Evolutionary conservation across 2,329 filamentous ascomycete species (phyloP), one percentile per base, ranked within the genome.

Genomic region (Fusarium sp.): DNA sequence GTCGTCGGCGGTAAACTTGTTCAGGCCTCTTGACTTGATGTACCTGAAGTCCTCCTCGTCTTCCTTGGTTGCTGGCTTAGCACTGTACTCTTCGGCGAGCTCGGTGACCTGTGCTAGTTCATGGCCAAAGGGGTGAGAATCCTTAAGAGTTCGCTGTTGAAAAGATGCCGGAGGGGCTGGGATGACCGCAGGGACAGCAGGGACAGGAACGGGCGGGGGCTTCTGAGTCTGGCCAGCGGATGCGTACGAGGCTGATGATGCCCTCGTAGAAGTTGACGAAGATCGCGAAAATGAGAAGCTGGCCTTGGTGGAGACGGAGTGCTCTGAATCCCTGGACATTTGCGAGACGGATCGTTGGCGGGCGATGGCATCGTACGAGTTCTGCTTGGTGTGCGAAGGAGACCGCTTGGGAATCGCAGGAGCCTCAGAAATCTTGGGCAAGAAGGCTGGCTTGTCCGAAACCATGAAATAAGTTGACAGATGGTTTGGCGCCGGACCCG

Each of bases 81-180:
- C 85, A 42, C 90, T 89, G 72, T 94, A 95, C 80, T 98, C 95
- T 81, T 98, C 96, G 0, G 92, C 95, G 17, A 98, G 87, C 80
- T 98, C 96, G 54, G 94, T 94, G 24, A 98, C 93, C 80, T 98
- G 92, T 58, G 93, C 94, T 54, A 98, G 84, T 80, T 99, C 96
- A 51, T 91, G 90, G 54, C 93, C 93, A 75, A 98, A 98, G 0
- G 95, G 95, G 78, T 96, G 89, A 45, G 80, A 73, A 28, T 83
- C 79, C 76, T 81, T 80, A 69, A 65, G 50, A 45, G 63, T 46
- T 24, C 63, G 72, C 28, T 83, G 83, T 57, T 81, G 80, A 76
- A 74, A 78, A 71, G 76, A 69, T 28, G 79, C 68, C 51, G 78
- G 69, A 50, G 77, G 72, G 56, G 76, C 76, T 49, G 77, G 62